Evolutionary conservation across 2,329 filamentous ascomycete species (phyloP), one percentile per base, ranked within the genome.

Genomic region (Neofusicoccum parvum): DNA sequence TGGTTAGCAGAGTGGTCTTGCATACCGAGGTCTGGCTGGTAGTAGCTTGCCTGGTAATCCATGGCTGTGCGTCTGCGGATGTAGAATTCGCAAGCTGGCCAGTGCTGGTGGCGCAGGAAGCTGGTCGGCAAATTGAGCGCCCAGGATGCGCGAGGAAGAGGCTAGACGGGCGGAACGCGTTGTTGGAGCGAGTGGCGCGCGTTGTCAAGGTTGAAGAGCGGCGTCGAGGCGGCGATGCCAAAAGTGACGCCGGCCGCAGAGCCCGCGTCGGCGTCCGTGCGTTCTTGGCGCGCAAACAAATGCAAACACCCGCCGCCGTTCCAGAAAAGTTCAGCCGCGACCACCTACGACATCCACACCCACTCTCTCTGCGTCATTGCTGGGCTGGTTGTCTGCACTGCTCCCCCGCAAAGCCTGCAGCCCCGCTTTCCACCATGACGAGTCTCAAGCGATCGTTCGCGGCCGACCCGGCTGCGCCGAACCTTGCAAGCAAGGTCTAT

Each of bases 401-500:
- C 43, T 11, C 43, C 27, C 15, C 17, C 43, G n/a, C 56, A 48
- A 34, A 48, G 37, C 49, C 49, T 32, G 39, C 49, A 36, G 23
- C 32, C 36, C 36, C 43, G 15, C 34, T 41, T 50, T 32, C 17
- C 43, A 27, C 11, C 46, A 88, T 88, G 86, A 87, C 86, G 72
- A 89, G 87, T 71, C 78, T 90, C 65, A 87, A 88, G 74, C 81
- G 87, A 72, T 86, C 80, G 64, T 82, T 75, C 72, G 79, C 81
- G 58, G 79, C 82, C 15, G 85, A 87, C 68, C 81, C 82, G 5
- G 79, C 82, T 65, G 85, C 88, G 36, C 83, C 89, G 53, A 96
- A 91, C 75, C 90, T 98, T 69, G 94, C 93, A 37, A 97, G 91
- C 86, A 99, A 98, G 81, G 88, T 96, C 72, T 99, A 96, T 76